A percentile compares a stretch with the other conserved stretches of the same genome.
Evolutionary conservation across 1,139 yeast species (phyloP).

Genomic region (Hanseniaspora uvarum): DNA sequence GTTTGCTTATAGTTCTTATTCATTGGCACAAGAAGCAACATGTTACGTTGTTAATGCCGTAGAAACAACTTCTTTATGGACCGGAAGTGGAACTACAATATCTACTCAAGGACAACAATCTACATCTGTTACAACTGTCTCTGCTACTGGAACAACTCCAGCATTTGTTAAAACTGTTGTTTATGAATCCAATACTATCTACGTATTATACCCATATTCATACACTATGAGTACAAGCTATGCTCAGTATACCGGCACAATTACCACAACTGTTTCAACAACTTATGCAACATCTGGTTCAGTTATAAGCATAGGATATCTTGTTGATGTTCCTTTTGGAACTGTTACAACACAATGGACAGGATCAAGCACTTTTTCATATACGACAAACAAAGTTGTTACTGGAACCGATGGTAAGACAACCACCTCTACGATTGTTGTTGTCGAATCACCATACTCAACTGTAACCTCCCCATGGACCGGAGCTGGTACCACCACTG

Average conservation of each 20-base stretch:
- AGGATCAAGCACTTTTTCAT: not conserved
- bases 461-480: not conserved
- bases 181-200: too few species aligned
- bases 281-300: too few species aligned
- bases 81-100: not conserved
- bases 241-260: too few species aligned
- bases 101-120: not conserved
- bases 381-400: too few species aligned
- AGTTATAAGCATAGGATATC: too few species aligned
- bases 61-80: not conserved
- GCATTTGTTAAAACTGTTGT: not conserved
- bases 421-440: not conserved
- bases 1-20: slow-evolving; percentile 2
- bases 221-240: too few species aligned
- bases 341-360: slow-evolving; percentile 6
- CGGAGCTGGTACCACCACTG: not conserved
- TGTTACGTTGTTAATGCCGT: not conserved
- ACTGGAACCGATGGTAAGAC: not conserved
- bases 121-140: slow-evolving; percentile 6
- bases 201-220: too few species aligned
- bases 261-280: too few species aligned
- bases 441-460: not conserved
- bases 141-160: not conserved
- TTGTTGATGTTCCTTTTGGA: slow-evolving; percentile 18
- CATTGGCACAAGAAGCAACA: not conserved